These are phyloP conservation scores for Leishmania lainsoni DNA, from an alignment of 208 protist species.

Conservation along the genomic window DNA sequence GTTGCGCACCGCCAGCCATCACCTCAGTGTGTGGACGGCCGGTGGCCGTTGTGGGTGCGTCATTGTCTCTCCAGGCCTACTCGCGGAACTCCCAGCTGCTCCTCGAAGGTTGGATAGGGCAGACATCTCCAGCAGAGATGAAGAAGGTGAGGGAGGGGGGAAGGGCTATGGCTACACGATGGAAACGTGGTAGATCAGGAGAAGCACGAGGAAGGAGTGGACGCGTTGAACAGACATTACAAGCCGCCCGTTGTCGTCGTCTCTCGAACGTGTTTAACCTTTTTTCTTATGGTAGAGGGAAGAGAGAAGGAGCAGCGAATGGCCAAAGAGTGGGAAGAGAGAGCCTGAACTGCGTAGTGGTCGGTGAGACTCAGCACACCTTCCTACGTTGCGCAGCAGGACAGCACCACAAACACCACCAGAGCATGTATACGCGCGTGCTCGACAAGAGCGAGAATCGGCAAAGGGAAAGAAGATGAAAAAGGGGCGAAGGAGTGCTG, in stretches of 20 bases:
- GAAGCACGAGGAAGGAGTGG: not conserved
- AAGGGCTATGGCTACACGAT: not conserved
- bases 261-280: not conserved
- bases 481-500: not conserved
- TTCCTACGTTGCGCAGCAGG: not conserved
- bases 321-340: not conserved
- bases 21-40: slow-evolving; percentile 24
- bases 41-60: not conserved
- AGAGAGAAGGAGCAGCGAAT: not conserved
- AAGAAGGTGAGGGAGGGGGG: not conserved
- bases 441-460: not conserved
- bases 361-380: not conserved
- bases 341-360: not conserved
- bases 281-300: not conserved
- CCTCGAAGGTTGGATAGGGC: not conserved
- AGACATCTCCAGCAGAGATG: not conserved
- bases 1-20: slow-evolving; percentile 30
- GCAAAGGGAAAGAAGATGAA: not conserved
- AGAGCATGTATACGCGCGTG: no score
- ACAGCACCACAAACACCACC: not conserved
- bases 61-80: not conserved
- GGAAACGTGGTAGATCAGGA: not conserved
- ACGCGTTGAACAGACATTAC: not conserved
- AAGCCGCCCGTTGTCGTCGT: not conserved
- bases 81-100: not conserved